phyloP scores from a whole-genome alignment of 371 early-diverging fungal species.

The Parasitella parasitica region DNA sequence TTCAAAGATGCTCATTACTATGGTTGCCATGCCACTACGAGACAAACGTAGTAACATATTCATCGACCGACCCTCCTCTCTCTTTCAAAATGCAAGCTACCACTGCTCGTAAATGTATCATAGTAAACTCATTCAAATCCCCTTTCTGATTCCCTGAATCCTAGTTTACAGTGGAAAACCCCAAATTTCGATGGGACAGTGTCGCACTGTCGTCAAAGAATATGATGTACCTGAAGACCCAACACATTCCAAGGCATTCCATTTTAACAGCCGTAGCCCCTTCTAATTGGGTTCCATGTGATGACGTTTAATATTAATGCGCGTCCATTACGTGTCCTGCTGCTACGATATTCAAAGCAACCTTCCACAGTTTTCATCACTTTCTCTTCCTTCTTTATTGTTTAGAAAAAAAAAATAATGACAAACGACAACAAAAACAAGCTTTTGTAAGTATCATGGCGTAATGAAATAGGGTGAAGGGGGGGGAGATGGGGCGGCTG shows the following conservation, averaged over 20 bases:
- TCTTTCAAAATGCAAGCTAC: too few species aligned
- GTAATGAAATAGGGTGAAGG: background rate
- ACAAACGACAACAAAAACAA: conserved; percentile 26
- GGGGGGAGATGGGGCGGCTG: too few species aligned
- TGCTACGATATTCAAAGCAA: background rate
- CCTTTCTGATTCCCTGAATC: too few species aligned
- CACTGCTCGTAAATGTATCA: too few species aligned
- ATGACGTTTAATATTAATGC: conserved; percentile 1
- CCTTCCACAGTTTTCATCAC: background rate
- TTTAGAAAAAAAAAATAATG: conserved; percentile 11
- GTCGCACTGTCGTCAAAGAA: too few species aligned
- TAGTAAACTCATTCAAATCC: too few species aligned
- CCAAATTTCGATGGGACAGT: too few species aligned
- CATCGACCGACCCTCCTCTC: background rate
- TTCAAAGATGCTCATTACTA: too few species aligned
- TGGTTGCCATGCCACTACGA: too few species aligned
- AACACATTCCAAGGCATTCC: conserved; percentile 1
- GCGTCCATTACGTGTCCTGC: background rate
- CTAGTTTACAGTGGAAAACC: too few species aligned
- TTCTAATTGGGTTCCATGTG: background rate
- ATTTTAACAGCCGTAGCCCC: background rate
- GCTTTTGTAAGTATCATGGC: conserved; percentile 25
- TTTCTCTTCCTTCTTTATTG: conserved; percentile 6
- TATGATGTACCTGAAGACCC: background rate
- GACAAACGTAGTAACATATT: too few species aligned